Evolutionary conservation across 2,329 filamentous ascomycete species (phyloP), one percentile per base, ranked within the genome.

Genomic region (Apiospora saccharicola): DNA sequence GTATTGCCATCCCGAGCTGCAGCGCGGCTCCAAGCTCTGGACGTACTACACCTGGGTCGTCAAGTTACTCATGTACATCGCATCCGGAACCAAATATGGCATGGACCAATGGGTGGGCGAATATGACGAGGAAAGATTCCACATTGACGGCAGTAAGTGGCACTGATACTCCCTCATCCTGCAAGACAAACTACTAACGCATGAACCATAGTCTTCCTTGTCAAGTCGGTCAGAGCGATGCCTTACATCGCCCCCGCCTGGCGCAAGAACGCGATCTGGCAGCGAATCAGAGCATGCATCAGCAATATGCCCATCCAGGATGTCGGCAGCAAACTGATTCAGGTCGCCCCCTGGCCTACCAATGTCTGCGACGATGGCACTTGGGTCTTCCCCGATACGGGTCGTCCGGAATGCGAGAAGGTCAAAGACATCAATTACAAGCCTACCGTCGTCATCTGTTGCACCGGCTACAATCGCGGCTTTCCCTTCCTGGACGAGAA

Each of bases 1-100:
- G 5, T 88, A 88, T 71, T 83, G 85, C 6, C 86, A 87, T n/a
- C 83, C 84, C 0, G 72, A 82, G 4, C 78, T 88, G 0, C 83
- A 85, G 72, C 81, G 81, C n/a, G 83, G 83, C 19, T 78, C 75
- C 0, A 73, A 85, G 3, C 80, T 84, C 6, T 88, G 86, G 86
- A 75, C 74, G 0, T 84, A 84, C 70, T 88, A 88, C 72, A 83
- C 87, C 70, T 75, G 76, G 34, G 87, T 85, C 76, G 82, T 87
- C 72, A 82, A 84, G 71, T 78, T 75, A 13, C 84, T 85, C 73
- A 82, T 85, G 68, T 83, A 70, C 70, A 74, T 76, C n/a, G 67
- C 77, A n/a, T 78, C 77, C 0, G 77, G 77, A 30, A 73, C 75
- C 41, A 76, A 74, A 34, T 30, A 70, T n/a, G 76, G 75, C 24